phyloP scores from a whole-genome alignment of 2,329 filamentous ascomycete species.

The Neobulgaria alba region DNA sequence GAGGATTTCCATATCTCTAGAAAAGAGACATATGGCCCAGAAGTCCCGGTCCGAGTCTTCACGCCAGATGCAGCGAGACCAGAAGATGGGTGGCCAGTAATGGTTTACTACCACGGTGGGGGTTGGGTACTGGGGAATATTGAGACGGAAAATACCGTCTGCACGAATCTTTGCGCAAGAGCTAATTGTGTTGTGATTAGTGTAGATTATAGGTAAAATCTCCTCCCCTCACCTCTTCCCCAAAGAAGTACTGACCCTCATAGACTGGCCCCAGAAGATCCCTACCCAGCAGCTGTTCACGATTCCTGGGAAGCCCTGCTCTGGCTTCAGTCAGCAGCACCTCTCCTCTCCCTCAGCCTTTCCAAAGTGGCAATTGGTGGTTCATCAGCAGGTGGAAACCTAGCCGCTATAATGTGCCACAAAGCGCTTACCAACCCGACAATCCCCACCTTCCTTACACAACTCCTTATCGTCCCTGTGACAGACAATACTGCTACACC shows the following conservation, averaged over 20 bases:
- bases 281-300: conserved; percentile 47
- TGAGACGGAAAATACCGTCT: conserved; percentile 48
- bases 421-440: conserved; percentile 28
- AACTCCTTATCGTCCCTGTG: conserved; percentile 49
- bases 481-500: conserved; percentile 46
- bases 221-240: not conserved
- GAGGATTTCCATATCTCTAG: conserved; percentile 17
- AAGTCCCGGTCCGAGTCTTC: conserved; percentile 41
- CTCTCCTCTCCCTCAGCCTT: conserved; percentile 32
- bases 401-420: conserved; percentile 45
- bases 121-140: conserved; percentile 52
- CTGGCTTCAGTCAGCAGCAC: conserved; percentile 31
- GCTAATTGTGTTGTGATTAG: conserved; percentile 44
- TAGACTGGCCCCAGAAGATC: conserved; percentile 47
- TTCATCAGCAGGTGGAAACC: conserved; percentile 44
- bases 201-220: conserved; percentile 43
- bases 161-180: conserved; percentile 43
- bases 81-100: conserved; percentile 42
- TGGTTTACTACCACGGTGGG: conserved; percentile 49
- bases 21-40: conserved; percentile 37
- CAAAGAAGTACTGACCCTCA: not conserved
- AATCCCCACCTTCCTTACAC: conserved; percentile 35
- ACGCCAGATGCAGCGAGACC: conserved; percentile 39
- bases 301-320: conserved; percentile 48
- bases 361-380: conserved; percentile 40